phyloP scores from a whole-genome alignment of 768 basidiomycete genomes.

The Suillus placidus region DNA sequence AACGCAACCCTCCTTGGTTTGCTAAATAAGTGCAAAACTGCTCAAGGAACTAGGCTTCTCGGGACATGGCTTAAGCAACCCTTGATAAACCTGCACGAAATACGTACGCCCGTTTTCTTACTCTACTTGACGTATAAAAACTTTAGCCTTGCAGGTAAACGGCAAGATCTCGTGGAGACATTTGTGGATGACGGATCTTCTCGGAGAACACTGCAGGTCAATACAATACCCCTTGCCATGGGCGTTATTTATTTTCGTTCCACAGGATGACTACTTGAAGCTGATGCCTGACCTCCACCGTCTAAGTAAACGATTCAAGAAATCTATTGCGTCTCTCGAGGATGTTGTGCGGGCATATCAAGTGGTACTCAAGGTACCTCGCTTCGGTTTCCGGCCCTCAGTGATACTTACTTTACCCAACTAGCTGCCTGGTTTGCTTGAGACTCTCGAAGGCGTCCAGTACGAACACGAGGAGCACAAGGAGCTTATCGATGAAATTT shows the following conservation, averaged over 20 bases:
- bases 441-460: constrained; percentile 55
- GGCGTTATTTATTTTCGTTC: constrained; percentile 11
- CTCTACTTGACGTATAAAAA: constrained; percentile 5
- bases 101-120: constrained; percentile 51
- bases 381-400: not conserved
- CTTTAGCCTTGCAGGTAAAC: constrained; percentile 54
- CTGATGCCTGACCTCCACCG: constrained; percentile 93
- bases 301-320: constrained; percentile 89
- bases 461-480: constrained; percentile 49
- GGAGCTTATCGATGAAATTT: constrained; percentile 67
- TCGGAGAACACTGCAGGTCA: constrained; percentile 73
- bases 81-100: constrained; percentile 90
- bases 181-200: constrained; percentile 80
- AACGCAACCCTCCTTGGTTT: constrained; percentile 88
- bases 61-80: constrained; percentile 97
- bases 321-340: constrained; percentile 80
- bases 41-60: constrained; percentile 87
- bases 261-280: constrained; percentile 84
- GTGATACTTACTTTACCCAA: constrained; percentile 4
- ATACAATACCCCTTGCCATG: constrained; percentile 11
- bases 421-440: constrained; percentile 77
- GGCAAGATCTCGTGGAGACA: constrained; percentile 86
- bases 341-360: constrained; percentile 97
- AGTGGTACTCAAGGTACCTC: constrained; percentile 75
- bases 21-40: constrained; percentile 94